Base-by-base conservation (phyloP, 495 filamentous ascomycete genomes). In the Sphaerosporella brunnea region DNA sequence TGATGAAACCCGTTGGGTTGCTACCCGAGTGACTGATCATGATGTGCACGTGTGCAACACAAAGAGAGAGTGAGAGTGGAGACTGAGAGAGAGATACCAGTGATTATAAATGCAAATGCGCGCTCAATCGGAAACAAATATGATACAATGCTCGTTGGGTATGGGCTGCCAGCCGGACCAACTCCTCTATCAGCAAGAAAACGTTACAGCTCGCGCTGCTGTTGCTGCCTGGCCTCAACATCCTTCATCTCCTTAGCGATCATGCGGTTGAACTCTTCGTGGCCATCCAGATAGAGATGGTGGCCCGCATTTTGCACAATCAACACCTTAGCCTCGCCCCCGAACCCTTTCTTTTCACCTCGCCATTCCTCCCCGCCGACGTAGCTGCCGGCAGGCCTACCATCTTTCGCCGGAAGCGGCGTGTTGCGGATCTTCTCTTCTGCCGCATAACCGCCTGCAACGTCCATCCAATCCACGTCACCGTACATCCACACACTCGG, bases 381-480 rank as follows among this genome's bases (percentile, higher is more conserved):
- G 40, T 71, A 58, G 23, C 92, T 60, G 0, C 69, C 67, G 44
- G 71, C 69, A 18, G 63, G 65, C 49, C 72, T 73, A 51, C 79
- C 75, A 51, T 82, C 73, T 50, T 40, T 24, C 2, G 79, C 75
- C 11, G 23, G 10, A 10, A 37, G 10, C 8, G 30, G 24, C 1
- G 40, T 37, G 11, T 23, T 36, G 2, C 58, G 50, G 5, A 95
- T 69, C 66, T 83, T 90, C 64, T 84, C 71, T 56, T 80, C 73
- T 0, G 87, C 77, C 0, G 82, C 84, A 50, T 73, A 78, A 1
- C 90, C 90, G 13, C 88, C 92, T 0, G 73, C 73, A 10, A 88
- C 75, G 55, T 96, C 92, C 90, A 97, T 96, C 90, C 90, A 97
- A 67, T 97, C 90, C 56, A 86, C 75, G 56, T 93, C 85, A 47